Conservation (phyloP, 2,329 filamentous ascomycete species). For the Pseudocercospora pini-densiflorae region DNA sequence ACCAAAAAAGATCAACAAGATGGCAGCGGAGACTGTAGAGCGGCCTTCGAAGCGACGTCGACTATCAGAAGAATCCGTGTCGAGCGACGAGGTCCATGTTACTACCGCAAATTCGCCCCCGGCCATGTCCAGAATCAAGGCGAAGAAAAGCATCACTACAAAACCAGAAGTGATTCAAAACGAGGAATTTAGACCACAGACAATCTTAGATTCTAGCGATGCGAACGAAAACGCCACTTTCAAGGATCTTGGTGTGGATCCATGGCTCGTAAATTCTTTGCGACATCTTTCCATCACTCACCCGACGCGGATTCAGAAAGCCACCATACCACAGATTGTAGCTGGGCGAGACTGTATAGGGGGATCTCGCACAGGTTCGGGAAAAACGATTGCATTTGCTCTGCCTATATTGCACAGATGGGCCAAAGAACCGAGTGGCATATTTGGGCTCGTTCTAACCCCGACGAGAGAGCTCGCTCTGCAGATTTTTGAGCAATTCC, state of each 20-base stretch:
- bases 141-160: conserved; percentile 1
- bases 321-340: conserved; percentile 90
- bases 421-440: conserved; percentile 88
- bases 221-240: conserved; percentile 36
- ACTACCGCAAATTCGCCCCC: not conserved
- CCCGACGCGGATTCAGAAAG: conserved; percentile 90
- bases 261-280: conserved; percentile 85
- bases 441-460: conserved; percentile 87
- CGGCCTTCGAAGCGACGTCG: conserved; percentile 23
- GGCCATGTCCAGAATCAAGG: conserved; percentile 16
- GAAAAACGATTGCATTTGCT: conserved; percentile 96
- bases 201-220: conserved; percentile 37
- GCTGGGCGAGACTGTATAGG: conserved; percentile 93
- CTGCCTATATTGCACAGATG: conserved; percentile 93
- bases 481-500: conserved; percentile 96
- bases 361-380: conserved; percentile 90
- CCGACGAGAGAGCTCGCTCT: conserved; percentile 90
- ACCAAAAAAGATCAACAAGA: conserved; percentile 15
- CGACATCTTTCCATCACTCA: conserved; percentile 77
- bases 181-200: conserved; percentile 6
- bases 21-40: conserved; percentile 11
- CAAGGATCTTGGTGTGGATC: conserved; percentile 36
- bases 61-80: conserved; percentile 17
- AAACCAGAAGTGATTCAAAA: not conserved
- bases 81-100: not conserved